These are phyloP conservation scores for Astrocystis sublimbata DNA, from an alignment of 495 filamentous ascomycete species.

Conservation along the genomic window DNA sequence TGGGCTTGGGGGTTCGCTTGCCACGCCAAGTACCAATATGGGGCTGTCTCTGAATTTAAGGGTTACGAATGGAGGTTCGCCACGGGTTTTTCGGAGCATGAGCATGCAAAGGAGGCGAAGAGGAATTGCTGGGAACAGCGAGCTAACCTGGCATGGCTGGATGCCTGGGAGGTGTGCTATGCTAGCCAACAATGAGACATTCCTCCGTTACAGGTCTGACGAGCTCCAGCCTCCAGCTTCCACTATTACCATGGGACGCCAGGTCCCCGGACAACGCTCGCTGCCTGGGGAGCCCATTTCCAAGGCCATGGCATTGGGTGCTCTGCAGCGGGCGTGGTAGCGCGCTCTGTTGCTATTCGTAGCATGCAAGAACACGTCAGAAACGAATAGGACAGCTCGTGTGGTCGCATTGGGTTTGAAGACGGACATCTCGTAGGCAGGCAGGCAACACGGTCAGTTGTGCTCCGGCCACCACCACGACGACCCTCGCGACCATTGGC, in stretches of 20 bases:
- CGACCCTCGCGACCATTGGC: background rate
- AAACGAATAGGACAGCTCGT: slow-evolving; percentile 4
- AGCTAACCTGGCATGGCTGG: too few species aligned
- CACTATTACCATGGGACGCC: slow-evolving; percentile 8
- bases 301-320: slow-evolving; percentile 21
- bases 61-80: background rate
- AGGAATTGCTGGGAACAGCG: background rate
- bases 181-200: slow-evolving; percentile 8
- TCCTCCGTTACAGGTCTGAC: slow-evolving; percentile 4
- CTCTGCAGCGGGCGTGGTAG: slow-evolving; percentile 12
- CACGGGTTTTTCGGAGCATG: background rate
- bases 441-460: slow-evolving; percentile 12
- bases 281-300: slow-evolving; percentile 14
- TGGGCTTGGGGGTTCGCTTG: background rate
- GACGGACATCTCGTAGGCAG: slow-evolving; percentile 13
- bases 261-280: too few species aligned
- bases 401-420: slow-evolving; percentile 16
- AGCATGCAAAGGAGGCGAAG: background rate
- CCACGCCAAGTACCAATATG: background rate
- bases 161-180: background rate
- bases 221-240: too few species aligned
- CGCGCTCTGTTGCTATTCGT: slow-evolving; percentile 8
- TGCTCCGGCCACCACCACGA: background rate
- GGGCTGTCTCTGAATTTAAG: background rate
- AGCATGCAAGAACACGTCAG: slow-evolving; percentile 21